Percentiles rank a stretch among this genome's conserved stretches.
These are phyloP conservation scores for Rhodotorula sp. DNA, from an alignment of 1,284 basidiomycete species.

Conservation along the genomic window DNA sequence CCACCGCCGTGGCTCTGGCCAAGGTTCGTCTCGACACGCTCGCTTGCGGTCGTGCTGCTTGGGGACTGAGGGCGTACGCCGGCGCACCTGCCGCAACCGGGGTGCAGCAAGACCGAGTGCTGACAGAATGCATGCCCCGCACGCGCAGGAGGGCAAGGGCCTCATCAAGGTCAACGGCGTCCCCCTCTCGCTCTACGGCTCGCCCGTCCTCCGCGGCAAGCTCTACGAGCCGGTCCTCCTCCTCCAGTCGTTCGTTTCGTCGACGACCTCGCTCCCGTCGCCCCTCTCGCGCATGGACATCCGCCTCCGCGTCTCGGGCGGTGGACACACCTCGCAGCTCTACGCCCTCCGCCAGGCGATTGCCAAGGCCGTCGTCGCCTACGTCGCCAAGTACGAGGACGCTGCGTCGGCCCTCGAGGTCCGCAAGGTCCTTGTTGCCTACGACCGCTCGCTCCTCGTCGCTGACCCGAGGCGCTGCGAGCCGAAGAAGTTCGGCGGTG, in stretches of 20 bases:
- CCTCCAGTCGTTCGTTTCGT: conserved; percentile 75
- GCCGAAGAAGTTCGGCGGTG: conserved; percentile 78
- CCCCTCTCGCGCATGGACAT: conserved; percentile 79
- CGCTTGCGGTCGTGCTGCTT: neutral
- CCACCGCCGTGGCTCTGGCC: conserved; percentile 92
- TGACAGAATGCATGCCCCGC: neutral
- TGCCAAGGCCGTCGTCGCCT: conserved; percentile 95
- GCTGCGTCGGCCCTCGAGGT: conserved; percentile 94
- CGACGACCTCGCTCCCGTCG: conserved; percentile 41
- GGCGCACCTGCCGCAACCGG: too few relatives aligned
- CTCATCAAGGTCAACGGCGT: conserved; percentile 96
- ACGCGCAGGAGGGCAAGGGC: conserved; percentile 88
- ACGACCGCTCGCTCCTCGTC: conserved; percentile 80
- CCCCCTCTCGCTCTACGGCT: conserved; percentile 88
- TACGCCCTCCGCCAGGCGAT: conserved; percentile 99
- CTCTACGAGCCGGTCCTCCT: conserved; percentile 87
- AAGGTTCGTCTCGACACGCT: conserved; percentile 52
- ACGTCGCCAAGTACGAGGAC: conserved; percentile 97
- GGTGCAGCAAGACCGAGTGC: too few relatives aligned
- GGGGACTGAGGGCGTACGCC: neutral
- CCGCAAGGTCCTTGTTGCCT: conserved; percentile 93
- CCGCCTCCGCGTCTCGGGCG: conserved; percentile 97
- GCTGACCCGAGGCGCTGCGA: conserved; percentile 79
- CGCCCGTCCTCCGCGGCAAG: conserved; percentile 93
- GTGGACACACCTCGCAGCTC: conserved; percentile 98